phyloP scores from a whole-genome alignment of 768 basidiomycete genomes.

The Boletus eberwhitei region DNA sequence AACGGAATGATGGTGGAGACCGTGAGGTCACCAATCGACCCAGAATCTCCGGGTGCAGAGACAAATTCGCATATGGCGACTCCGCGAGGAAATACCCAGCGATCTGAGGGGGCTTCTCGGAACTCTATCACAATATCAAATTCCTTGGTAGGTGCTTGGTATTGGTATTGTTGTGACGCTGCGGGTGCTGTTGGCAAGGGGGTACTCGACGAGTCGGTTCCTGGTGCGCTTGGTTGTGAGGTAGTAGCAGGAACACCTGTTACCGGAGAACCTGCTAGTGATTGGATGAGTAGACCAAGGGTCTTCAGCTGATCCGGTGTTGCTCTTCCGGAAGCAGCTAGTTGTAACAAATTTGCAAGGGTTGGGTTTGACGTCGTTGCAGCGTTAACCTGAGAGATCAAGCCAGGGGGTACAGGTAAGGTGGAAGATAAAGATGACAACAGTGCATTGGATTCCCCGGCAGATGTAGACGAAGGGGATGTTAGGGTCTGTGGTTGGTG shows the following conservation, averaged over 20 bases:
- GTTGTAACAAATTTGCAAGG: slow-evolving; percentile 62
- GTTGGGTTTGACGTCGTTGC: slow-evolving; percentile 66
- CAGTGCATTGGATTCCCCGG: slow-evolving; percentile 37
- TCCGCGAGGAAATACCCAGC: slow-evolving; percentile 68
- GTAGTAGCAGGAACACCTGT: slow-evolving; percentile 1
- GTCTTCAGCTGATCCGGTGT: slow-evolving; percentile 63
- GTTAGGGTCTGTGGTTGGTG: slow-evolving; percentile 23
- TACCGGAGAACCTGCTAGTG: slow-evolving; percentile 41
- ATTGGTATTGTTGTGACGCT: slow-evolving; percentile 21
- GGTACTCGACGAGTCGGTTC: slow-evolving; percentile 10
- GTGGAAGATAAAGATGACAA: slow-evolving; percentile 44
- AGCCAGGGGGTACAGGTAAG: slow-evolving; percentile 50
- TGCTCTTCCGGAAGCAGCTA: slow-evolving; percentile 61
- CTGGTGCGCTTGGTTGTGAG: slow-evolving; percentile 4
- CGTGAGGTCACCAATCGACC: slow-evolving; percentile 31
- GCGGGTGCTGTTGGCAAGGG: slow-evolving; percentile 12
- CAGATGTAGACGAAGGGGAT: slow-evolving; percentile 17
- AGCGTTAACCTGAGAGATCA: slow-evolving; percentile 62
- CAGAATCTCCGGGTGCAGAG: slow-evolving; percentile 12
- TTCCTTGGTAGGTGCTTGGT: slow-evolving; percentile 42
- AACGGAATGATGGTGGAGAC: slow-evolving; percentile 49
- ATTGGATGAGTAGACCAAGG: slow-evolving; percentile 70
- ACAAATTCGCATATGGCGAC: slow-evolving; percentile 48
- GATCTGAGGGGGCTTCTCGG: slow-evolving; percentile 55
- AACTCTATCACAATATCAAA: slow-evolving; percentile 77